Evolutionary conservation across 2,329 filamentous ascomycete genomes (phyloP), one percentile per base, ranked within the genome.

Genomic region (Verticillium longisporum): DNA sequence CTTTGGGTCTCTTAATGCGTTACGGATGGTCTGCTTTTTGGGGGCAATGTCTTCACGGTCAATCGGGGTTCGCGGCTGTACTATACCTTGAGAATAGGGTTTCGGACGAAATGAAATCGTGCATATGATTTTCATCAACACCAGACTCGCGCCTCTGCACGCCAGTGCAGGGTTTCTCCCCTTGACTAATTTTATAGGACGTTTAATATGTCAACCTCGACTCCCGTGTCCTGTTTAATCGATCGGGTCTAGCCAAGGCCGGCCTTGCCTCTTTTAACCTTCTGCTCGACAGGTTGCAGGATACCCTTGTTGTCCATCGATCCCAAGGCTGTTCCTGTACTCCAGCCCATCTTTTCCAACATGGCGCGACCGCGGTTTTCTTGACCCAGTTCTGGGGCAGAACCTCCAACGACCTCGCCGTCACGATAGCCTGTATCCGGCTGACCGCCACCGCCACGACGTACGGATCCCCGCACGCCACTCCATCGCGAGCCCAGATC

Each of bases 321-420:
- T 59, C 95, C 95, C 1, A 99, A 81, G 1, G 90, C 90, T 70
- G 88, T 96, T 5, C 95, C 95, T 59, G 83, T 88, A 63, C 85
- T 90, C 93, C 95, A 99, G 3, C 95, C 95, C 95, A 98, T 98
- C 76, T 95, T 98, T 77, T 96, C 92, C 65, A 99, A 77, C 86
- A 99, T 90, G 3, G 87, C 86, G 58, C 92, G 85, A 11, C 95
- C 95, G 66, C 86, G 91, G 72, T 97, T 98, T 59, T 89, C 90
- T 4, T 80, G 79, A 1, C 91, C 90, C 36, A 99, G 81, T 72
- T 97, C 93, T 11, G 92, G 90, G 1, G 94, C 93, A 56, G 87
- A 85, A 1, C 85, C 91, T 56, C 94, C 95, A 2, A 98, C 92
- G 33, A 96, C 79, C 66, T 98, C 93, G 18, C 95, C 95, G 68